phyloP scores from a whole-genome alignment of 495 filamentous ascomycete genomes.

The Podospora fimiseda region DNA sequence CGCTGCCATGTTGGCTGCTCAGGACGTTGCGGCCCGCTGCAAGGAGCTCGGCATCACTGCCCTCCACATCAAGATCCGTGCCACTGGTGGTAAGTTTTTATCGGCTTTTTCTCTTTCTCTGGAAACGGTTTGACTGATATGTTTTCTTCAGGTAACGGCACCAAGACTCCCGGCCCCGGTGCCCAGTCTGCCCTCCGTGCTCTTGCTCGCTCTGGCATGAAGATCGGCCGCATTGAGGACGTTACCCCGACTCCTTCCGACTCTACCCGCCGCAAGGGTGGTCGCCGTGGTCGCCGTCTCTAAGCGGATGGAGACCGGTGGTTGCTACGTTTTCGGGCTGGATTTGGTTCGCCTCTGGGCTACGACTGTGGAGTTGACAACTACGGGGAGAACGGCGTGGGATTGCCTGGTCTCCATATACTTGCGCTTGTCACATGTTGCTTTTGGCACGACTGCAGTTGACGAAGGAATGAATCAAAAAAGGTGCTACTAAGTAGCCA shows the following conservation, averaged over 20 bases:
- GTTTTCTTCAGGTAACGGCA: constrained; percentile 69
- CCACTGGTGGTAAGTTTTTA: constrained; percentile 74
- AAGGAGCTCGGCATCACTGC: constrained; percentile 99
- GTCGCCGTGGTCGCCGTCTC: constrained; percentile 99
- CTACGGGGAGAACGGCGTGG: constrained; percentile 62
- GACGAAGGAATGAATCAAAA: constrained; percentile 31
- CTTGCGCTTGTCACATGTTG: constrained; percentile 48
- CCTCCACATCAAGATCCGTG: constrained; percentile 99
- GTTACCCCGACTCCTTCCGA: constrained; percentile 98
- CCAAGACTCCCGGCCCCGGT: constrained; percentile 98
- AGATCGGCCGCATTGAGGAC: constrained; percentile 99
- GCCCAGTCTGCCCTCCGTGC: constrained; percentile 98
- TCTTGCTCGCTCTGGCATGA: constrained; percentile 97
- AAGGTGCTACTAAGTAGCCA: constrained; percentile 23
- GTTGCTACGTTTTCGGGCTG: constrained; percentile 30
- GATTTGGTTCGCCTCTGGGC: constrained; percentile 39
- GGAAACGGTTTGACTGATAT: not conserved
- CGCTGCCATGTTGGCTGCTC: constrained; percentile 99
- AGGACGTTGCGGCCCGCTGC: constrained; percentile 90
- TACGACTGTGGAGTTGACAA: constrained; percentile 53
- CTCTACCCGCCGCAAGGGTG: constrained; percentile 97
- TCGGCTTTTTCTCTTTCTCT: not conserved
- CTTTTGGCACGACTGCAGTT: constrained; percentile 46
- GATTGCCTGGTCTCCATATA: constrained; percentile 58
- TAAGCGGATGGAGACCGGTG: constrained; percentile 44